Evolutionary conservation across 306 rosid species (phyloP).

Genomic region (Geum urbanum): DNA sequence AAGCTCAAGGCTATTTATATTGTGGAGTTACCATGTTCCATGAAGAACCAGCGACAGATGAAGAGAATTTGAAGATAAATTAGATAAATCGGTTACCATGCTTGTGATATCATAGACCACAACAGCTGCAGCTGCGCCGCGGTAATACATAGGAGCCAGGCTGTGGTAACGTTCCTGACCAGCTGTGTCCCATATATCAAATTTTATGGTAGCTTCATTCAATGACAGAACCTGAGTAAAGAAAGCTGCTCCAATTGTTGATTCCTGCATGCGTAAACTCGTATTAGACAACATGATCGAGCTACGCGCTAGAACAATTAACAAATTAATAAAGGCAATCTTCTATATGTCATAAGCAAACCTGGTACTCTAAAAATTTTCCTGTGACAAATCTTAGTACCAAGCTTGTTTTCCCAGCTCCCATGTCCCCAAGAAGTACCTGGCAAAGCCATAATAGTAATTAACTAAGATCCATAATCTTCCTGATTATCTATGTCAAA

Average conservation of each 20-base stretch:
- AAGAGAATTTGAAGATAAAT: neutral
- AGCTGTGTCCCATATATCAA: constrained; percentile 95
- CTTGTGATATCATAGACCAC: constrained; percentile 76
- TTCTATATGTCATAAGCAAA: constrained; percentile 4
- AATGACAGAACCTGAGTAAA: constrained; percentile 78
- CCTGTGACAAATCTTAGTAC: constrained; percentile 86
- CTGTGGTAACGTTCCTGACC: constrained; percentile 91
- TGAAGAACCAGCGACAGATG: neutral
- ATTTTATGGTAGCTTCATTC: constrained; percentile 71
- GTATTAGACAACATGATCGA: constrained; percentile 3
- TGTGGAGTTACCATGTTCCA: neutral
- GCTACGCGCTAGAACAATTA: neutral
- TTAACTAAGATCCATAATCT: neutral
- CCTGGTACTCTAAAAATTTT: constrained; percentile 82
- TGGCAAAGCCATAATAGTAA: constrained; percentile 19
- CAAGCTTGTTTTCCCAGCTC: constrained; percentile 85
- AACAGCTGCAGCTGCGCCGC: constrained; percentile 86
- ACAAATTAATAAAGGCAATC: neutral
- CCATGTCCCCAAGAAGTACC: constrained; percentile 93
- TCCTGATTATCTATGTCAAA: neutral
- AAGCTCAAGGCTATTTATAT: neutral
- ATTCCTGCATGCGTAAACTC: constrained; percentile 47
- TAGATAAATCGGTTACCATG: constrained; percentile 19
- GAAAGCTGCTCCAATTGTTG: constrained; percentile 91
- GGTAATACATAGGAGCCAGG: constrained; percentile 95